These are phyloP conservation scores for Diutina sp. DNA, from an alignment of 1,139 yeast genomes.

Conservation along the genomic window DNA sequence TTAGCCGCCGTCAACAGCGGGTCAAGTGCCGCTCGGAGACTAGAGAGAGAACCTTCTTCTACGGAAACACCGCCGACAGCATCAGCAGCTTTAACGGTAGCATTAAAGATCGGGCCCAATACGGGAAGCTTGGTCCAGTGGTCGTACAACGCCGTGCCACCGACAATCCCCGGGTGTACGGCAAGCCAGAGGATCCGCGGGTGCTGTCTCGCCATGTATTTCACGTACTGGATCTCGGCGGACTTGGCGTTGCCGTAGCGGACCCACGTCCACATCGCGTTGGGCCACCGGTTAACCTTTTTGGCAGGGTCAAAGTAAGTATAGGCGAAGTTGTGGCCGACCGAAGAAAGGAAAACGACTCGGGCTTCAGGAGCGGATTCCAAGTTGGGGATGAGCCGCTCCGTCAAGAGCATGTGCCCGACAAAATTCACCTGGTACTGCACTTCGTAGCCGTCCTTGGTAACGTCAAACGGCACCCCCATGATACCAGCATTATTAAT, in stretches of 20 bases:
- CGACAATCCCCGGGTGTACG: conserved; percentile 28
- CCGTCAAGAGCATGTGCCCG: conserved; percentile 21
- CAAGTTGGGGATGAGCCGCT: conserved; percentile 17
- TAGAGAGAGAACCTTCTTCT: conserved; percentile 24
- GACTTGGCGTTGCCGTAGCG: conserved; percentile 26
- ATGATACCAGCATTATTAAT: conserved; percentile 31
- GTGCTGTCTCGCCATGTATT: conserved; percentile 14
- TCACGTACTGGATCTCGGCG: conserved; percentile 20
- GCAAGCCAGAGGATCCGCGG: conserved; percentile 22
- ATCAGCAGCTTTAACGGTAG: conserved; percentile 6
- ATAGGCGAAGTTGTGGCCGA: conserved; percentile 18
- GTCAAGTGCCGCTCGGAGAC: conserved; percentile 24
- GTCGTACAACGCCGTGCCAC: conserved; percentile 21
- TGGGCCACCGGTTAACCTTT: conserved; percentile 15
- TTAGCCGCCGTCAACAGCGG: conserved; percentile 11
- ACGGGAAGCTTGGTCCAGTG: conserved; percentile 16
- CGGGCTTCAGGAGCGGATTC: conserved; percentile 16
- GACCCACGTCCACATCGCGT: conserved; percentile 14
- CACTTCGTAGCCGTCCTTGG: conserved; percentile 26
- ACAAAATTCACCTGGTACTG: conserved; percentile 31
- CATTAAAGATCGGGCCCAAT: conserved; percentile 13
- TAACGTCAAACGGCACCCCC: conserved; percentile 23
- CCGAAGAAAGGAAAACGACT: conserved; percentile 19
- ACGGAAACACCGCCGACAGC: conserved; percentile 9
- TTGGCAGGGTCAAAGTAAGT: conserved; percentile 12